These are phyloP conservation scores for Chlorella vulgaris DNA, from an alignment of 139 green algal species.

Conservation along the genomic window DNA sequence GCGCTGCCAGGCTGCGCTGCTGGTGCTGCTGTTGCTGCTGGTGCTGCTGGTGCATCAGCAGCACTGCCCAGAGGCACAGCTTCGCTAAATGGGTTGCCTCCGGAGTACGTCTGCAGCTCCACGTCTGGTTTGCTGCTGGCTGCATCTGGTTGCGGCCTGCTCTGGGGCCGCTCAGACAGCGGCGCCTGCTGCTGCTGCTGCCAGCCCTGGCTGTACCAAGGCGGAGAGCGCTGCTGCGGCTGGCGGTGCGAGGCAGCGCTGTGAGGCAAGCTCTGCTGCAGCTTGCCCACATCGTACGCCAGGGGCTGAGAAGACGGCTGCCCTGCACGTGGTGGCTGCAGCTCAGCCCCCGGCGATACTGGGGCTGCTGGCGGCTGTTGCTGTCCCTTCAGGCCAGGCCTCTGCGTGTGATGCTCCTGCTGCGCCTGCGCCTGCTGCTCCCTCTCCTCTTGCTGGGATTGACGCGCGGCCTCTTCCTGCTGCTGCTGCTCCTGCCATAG, in stretches of 20 bases:
- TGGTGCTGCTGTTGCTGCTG: neutral
- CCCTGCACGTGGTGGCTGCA: neutral
- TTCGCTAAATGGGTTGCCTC: constrained; percentile 10
- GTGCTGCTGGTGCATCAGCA: no score
- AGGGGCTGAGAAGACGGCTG: neutral
- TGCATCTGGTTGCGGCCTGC: neutral
- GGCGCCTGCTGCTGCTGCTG: neutral
- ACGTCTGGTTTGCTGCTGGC: neutral
- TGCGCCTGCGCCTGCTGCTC: neutral
- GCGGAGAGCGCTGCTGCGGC: neutral
- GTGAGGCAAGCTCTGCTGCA: neutral
- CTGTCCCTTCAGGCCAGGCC: no score
- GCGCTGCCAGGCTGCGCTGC: neutral
- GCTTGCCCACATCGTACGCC: neutral
- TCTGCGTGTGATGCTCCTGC: neutral
- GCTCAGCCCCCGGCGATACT: no score
- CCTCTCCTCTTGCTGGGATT: neutral
- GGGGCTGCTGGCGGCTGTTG: no score
- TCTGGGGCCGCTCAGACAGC: neutral
- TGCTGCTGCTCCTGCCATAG: constrained; percentile 8
- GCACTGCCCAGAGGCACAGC: neutral
- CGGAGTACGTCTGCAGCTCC: neutral
- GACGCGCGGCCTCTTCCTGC: neutral
- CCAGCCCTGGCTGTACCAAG: constrained; percentile 24
- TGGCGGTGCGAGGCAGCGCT: neutral